Percentiles rank a stretch among this genome's conserved stretches.
phyloP scores from a whole-genome alignment of 352 stramenopile species.

The Globisporangium barbulae region DNA sequence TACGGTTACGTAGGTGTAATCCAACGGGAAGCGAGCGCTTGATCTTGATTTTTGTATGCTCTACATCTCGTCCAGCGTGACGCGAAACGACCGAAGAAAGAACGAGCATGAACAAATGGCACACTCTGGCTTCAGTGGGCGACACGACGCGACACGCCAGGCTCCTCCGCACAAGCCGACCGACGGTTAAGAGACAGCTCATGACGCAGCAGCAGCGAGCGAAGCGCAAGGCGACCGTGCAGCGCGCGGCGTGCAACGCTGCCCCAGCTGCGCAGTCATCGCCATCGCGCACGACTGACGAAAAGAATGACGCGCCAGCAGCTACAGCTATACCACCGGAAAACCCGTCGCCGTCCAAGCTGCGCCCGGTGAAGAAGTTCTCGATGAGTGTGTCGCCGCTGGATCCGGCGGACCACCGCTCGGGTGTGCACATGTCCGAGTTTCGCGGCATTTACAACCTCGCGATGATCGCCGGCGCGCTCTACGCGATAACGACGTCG shows the following conservation, averaged over 20 bases:
- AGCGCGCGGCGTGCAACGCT: background rate
- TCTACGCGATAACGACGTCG: slow-evolving; percentile 64
- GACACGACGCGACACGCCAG: background rate
- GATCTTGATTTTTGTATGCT: too few relatives aligned
- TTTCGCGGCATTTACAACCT: slow-evolving; percentile 81
- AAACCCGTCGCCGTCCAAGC: slow-evolving; percentile 1
- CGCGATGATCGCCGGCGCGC: slow-evolving; percentile 50
- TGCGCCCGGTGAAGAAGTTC: slow-evolving; percentile 55
- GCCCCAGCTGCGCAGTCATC: too few relatives aligned
- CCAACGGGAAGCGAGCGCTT: too few relatives aligned
- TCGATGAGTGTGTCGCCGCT: slow-evolving; percentile 55
- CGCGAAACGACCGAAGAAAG: background rate
- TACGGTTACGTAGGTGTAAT: too few relatives aligned
- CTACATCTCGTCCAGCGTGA: too few relatives aligned
- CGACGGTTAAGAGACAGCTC: background rate
- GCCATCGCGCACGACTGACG: background rate
- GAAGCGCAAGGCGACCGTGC: slow-evolving; percentile 10
- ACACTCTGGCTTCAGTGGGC: background rate
- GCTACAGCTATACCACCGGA: background rate
- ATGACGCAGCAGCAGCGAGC: slow-evolving; percentile 2
- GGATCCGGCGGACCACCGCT: slow-evolving; percentile 62
- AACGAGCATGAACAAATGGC: background rate
- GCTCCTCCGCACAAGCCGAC: background rate
- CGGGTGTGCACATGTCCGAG: slow-evolving; percentile 69
- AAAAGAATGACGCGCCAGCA: background rate